These are phyloP conservation scores for Tricholomella constricta DNA, from an alignment of 768 basidiomycete genomes.

Conservation along the genomic window DNA sequence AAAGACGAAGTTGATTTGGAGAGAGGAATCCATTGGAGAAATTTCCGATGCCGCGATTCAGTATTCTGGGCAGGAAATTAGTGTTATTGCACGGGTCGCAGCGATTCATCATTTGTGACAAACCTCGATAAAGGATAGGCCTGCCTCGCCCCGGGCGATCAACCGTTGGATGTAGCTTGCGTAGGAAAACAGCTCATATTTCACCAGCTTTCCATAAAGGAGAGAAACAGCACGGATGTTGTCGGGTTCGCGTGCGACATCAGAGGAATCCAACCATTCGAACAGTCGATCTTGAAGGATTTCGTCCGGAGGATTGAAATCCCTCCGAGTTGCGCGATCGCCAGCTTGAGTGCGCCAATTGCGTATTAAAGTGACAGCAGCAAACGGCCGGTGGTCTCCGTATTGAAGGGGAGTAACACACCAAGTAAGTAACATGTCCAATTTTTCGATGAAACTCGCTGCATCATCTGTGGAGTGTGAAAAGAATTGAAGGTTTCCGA, in stretches of 20 bases:
- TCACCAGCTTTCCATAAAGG: constrained; percentile 72
- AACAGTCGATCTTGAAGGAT: constrained; percentile 78
- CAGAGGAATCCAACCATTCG: constrained; percentile 75
- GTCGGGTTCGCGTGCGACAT: constrained; percentile 54
- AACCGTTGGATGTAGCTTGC: constrained; percentile 74
- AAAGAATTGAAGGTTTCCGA: constrained; percentile 62
- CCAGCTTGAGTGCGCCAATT: constrained; percentile 62
- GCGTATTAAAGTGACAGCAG: constrained; percentile 67
- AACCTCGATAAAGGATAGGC: constrained; percentile 57
- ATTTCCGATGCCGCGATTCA: constrained; percentile 66
- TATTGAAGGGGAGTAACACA: constrained; percentile 79
- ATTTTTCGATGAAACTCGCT: constrained; percentile 60
- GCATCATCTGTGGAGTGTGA: constrained; percentile 42
- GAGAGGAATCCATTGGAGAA: constrained; percentile 74
- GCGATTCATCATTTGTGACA: constrained; percentile 13
- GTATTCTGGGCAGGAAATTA: constrained; percentile 32
- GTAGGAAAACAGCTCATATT: constrained; percentile 73
- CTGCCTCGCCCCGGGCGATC: constrained; percentile 76
- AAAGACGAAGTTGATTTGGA: constrained; percentile 59
- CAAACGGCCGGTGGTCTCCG: constrained; percentile 79
- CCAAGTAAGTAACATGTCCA: constrained; percentile 79
- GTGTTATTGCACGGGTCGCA: constrained; percentile 13
- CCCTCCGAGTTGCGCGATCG: constrained; percentile 64
- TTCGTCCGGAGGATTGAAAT: constrained; percentile 58
- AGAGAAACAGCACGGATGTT: constrained; percentile 65